Evolutionary conservation across 805 yeast species (phyloP).

Genomic region (Clavispora phyllophila): DNA sequence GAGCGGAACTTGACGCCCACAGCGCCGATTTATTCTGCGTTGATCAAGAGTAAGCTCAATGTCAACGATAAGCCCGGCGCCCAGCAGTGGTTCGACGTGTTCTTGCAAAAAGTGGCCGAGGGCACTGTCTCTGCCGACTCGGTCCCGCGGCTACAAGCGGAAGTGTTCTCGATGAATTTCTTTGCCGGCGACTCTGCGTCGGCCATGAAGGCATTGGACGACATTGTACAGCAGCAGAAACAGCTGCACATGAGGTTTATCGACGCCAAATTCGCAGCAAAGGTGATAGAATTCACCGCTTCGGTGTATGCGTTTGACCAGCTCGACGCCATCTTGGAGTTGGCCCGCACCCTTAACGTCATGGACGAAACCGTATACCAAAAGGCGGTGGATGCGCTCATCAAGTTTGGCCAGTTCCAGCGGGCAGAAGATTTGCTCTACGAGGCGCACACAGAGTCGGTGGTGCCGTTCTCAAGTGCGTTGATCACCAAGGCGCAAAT

Average conservation of each 20-base stretch:
- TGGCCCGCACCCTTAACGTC: slow-evolving; percentile 16
- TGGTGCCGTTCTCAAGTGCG: slow-evolving; percentile 26
- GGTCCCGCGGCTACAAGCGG: slow-evolving; percentile 21
- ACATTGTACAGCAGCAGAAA: slow-evolving; percentile 17
- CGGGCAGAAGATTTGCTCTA: slow-evolving; percentile 28
- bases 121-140: slow-evolving; percentile 13
- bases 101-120: slow-evolving; percentile 19
- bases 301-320: slow-evolving; percentile 18
- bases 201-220: slow-evolving; percentile 24
- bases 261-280: slow-evolving; percentile 12
- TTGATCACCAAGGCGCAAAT: slow-evolving; percentile 25
- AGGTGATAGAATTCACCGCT: slow-evolving; percentile 19
- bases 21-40: slow-evolving; percentile 36
- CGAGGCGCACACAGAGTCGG: slow-evolving; percentile 27
- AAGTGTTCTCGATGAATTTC: slow-evolving; percentile 24
- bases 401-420: slow-evolving; percentile 25
- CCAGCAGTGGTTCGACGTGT: slow-evolving; percentile 23
- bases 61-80: slow-evolving; percentile 33
- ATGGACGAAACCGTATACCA: slow-evolving; percentile 23
- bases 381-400: slow-evolving; percentile 24
- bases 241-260: slow-evolving; percentile 13
- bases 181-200: slow-evolving; percentile 20
- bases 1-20: slow-evolving; percentile 46
- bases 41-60: slow-evolving; percentile 39
- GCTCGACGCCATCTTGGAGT: slow-evolving; percentile 12